Conservation (phyloP, 768 basidiomycete species). For the Kwoniella sp. region DNA sequence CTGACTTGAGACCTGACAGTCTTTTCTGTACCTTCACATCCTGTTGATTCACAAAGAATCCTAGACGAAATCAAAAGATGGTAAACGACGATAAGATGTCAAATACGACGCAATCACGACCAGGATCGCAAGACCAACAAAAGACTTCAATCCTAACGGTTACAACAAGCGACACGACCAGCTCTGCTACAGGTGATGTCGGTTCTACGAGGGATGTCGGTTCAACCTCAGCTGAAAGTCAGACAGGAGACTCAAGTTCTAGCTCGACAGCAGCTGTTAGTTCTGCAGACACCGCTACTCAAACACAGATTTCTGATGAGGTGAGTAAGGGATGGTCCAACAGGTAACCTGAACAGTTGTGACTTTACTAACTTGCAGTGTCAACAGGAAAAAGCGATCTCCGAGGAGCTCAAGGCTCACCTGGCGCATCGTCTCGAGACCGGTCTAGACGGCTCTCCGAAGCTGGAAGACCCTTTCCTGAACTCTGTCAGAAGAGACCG, state of each 20-base stretch:
- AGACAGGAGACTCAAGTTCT: no score
- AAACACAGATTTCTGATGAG: background rate
- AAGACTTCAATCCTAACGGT: background rate
- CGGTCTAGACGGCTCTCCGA: background rate
- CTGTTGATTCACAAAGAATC: no score
- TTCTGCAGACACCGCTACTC: background rate
- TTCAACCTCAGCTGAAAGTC: no score
- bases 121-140: background rate
- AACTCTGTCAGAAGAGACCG: background rate
- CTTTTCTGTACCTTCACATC: no score
- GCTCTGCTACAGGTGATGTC: no score
- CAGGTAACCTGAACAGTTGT: no score
- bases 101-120: background rate
- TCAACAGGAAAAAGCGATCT: background rate
- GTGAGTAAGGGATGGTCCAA: background rate
- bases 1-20: no score
- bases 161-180: background rate
- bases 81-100: background rate
- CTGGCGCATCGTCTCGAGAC: background rate
- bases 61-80: no score
- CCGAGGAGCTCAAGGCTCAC: background rate
- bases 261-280: background rate
- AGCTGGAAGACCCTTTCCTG: conserved; percentile 4
- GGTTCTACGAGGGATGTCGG: no score
- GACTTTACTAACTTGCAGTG: no score